Conservation (phyloP, 2,329 filamentous ascomycete species). For the Apiospora kogelbergensis region DNA sequence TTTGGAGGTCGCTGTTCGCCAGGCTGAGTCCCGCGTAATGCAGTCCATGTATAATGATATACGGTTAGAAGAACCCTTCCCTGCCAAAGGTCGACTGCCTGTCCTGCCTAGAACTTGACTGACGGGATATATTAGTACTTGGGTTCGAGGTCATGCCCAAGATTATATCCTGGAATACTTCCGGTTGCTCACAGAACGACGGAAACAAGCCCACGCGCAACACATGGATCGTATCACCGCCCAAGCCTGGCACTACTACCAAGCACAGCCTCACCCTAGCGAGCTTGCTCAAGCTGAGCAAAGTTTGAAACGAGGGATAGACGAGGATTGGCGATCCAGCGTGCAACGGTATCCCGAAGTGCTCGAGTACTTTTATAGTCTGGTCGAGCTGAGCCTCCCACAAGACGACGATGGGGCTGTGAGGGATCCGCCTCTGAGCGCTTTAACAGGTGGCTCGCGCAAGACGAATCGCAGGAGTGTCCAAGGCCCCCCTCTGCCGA, state of each 20-base stretch:
- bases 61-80: slow-evolving; percentile 45
- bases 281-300: slow-evolving; percentile 66
- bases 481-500: slow-evolving; percentile 23
- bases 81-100: background rate
- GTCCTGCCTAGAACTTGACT: slow-evolving; percentile 14
- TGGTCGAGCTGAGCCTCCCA: slow-evolving; percentile 67
- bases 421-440: slow-evolving; percentile 59
- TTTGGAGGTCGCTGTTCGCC: slow-evolving; percentile 60
- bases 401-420: slow-evolving; percentile 59
- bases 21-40: slow-evolving; percentile 66
- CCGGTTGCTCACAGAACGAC: slow-evolving; percentile 58
- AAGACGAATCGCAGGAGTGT: slow-evolving; percentile 45
- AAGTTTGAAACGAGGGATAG: slow-evolving; percentile 70
- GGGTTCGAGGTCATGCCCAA: slow-evolving; percentile 65
- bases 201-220: slow-evolving; percentile 55
- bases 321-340: slow-evolving; percentile 75
- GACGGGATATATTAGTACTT: slow-evolving; percentile 43
- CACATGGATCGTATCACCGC: slow-evolving; percentile 57
- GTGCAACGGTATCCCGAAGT: slow-evolving; percentile 78
- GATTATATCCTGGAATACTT: slow-evolving; percentile 70
- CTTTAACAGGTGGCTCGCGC: slow-evolving; percentile 47
- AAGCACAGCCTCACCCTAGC: slow-evolving; percentile 56
- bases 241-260: slow-evolving; percentile 58
- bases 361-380: slow-evolving; percentile 76
- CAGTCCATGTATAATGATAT: slow-evolving; percentile 61